Conservation (phyloP, 805 yeast species). For the Saccharomyces paradoxus region DNA sequence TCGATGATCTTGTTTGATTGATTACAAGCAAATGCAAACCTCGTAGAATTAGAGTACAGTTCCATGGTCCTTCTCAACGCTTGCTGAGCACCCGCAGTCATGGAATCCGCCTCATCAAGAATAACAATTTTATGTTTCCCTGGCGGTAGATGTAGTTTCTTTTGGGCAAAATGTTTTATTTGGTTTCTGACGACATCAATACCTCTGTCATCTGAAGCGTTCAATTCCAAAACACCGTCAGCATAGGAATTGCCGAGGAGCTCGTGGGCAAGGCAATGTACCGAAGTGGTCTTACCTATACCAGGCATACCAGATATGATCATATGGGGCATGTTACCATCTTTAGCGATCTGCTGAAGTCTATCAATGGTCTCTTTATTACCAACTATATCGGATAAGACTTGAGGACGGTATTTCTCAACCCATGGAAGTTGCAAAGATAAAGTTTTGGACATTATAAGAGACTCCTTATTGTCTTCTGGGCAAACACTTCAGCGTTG, state of each 20-base stretch:
- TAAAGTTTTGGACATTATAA: constrained; percentile 8
- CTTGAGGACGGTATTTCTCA: constrained; percentile 87
- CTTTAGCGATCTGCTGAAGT: constrained; percentile 71
- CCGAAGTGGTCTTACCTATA: constrained; percentile 92
- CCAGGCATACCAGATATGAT: constrained; percentile 96
- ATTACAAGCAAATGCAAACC: constrained; percentile 98
- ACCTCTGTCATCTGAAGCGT: constrained; percentile 96
- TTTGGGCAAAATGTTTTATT: constrained; percentile 93
- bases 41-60: constrained; percentile 84
- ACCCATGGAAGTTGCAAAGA: constrained; percentile 50
- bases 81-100: constrained; percentile 96
- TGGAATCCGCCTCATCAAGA: constrained; percentile 90
- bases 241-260: constrained; percentile 62
- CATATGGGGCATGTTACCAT: constrained; percentile 96
- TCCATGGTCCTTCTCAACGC: constrained; percentile 94
- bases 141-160: constrained; percentile 75
- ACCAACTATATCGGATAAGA: constrained; percentile 81
- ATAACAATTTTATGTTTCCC: constrained; percentile 91
- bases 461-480: neutral
- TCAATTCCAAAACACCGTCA: constrained; percentile 85
- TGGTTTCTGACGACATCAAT: constrained; percentile 91
- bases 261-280: constrained; percentile 82
- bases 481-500: neutral
- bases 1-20: constrained; percentile 91
- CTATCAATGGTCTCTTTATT: constrained; percentile 85